Percentiles rank a stretch among this genome's conserved stretches.
phyloP scores from a whole-genome alignment of 306 rosid genomes.

The Fragaria nilgerrensis region DNA sequence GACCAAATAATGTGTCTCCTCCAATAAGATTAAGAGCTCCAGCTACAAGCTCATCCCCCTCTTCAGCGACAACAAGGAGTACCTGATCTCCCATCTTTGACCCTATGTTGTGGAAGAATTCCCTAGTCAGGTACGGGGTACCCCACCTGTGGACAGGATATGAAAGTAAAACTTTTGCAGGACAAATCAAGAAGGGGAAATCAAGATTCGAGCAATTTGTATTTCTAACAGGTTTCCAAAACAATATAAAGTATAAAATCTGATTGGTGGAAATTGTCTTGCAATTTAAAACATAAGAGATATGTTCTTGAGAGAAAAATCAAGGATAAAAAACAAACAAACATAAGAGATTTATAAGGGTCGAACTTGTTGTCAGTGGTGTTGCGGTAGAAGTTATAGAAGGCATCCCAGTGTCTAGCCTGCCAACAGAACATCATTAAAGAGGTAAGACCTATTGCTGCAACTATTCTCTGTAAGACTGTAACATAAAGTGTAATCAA shows the following conservation, averaged over 20 bases:
- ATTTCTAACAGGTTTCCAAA: constrained; percentile 12
- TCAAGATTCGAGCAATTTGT: constrained; percentile 7
- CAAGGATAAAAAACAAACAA: not conserved
- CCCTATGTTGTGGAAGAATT: constrained; percentile 80
- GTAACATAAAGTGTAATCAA: not conserved
- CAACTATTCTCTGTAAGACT: not conserved
- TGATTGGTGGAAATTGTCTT: not conserved
- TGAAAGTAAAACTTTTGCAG: not conserved
- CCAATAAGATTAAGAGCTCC: constrained; percentile 97
- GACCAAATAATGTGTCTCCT: constrained; percentile 91
- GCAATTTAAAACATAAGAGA: not conserved
- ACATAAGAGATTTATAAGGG: constrained; percentile 10
- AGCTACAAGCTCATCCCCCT: constrained; percentile 78
- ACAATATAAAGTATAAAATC: not conserved
- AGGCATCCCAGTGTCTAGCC: constrained; percentile 89
- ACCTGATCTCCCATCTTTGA: constrained; percentile 87
- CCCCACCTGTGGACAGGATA: constrained; percentile 75
- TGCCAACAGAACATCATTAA: constrained; percentile 39
- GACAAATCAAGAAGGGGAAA: not conserved
- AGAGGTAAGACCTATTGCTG: constrained; percentile 7
- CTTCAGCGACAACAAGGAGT: constrained; percentile 81
- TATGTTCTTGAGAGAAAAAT: not conserved
- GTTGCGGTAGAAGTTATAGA: constrained; percentile 79
- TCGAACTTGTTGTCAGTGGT: constrained; percentile 89
- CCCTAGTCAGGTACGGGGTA: constrained; percentile 80